These are phyloP conservation scores for Umbellularia californica DNA, from an alignment of 164 flowering plant species.

Conservation along the genomic window DNA sequence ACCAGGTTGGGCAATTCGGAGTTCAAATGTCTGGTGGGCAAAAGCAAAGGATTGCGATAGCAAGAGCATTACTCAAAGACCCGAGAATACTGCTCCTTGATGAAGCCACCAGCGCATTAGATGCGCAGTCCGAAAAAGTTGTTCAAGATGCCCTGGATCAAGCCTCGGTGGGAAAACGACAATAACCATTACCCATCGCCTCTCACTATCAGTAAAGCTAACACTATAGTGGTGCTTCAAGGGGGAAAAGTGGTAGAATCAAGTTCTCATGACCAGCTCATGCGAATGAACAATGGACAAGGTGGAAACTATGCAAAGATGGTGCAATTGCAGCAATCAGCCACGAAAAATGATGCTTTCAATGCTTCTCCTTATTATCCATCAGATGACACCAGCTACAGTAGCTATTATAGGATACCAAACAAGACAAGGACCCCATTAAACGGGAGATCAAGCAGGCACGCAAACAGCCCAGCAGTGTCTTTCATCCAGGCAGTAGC, in stretches of 20 bases:
- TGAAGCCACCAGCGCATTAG: slow-evolving; percentile 62
- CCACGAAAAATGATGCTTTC: background rate
- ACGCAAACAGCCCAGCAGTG: background rate
- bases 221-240: slow-evolving; percentile 37
- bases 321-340: slow-evolving; percentile 30
- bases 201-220: slow-evolving; percentile 36
- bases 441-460: background rate
- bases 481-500: too few relatives aligned
- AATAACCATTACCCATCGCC: slow-evolving; percentile 45
- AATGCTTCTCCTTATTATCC: background rate
- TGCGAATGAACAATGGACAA: slow-evolving; percentile 17
- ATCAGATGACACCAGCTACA: background rate
- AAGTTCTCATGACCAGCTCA: slow-evolving; percentile 40
- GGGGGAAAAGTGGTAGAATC: slow-evolving; percentile 39
- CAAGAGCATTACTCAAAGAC: slow-evolving; percentile 44
- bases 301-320: slow-evolving; percentile 22
- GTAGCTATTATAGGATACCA: background rate
- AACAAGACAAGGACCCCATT: background rate
- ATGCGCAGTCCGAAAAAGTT: slow-evolving; percentile 39
- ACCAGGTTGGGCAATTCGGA: slow-evolving; percentile 49
- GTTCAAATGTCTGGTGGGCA: slow-evolving; percentile 56
- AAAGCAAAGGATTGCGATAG: slow-evolving; percentile 56
- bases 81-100: slow-evolving; percentile 50
- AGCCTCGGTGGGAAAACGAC: slow-evolving; percentile 43
- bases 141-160: slow-evolving; percentile 50